phyloP scores from a whole-genome alignment of 2,329 filamentous ascomycete genomes.

The Fusarium sacchari region DNA sequence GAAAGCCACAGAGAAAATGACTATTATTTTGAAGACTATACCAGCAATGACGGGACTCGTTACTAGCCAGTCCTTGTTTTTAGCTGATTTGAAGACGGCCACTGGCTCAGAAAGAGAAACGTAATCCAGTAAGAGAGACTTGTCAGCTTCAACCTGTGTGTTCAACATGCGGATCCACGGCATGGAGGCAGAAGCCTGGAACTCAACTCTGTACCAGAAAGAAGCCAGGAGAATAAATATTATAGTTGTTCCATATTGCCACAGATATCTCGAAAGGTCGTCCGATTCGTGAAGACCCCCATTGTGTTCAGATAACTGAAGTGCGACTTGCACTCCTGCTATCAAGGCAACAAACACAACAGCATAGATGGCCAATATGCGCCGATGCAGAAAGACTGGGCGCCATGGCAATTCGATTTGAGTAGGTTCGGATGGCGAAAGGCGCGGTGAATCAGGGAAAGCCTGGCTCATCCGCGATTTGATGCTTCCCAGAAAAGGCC shows the following conservation, averaged over 20 bases:
- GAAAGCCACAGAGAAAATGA: constrained; percentile 51
- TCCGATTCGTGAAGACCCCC: constrained; percentile 44
- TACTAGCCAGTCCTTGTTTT: constrained; percentile 51
- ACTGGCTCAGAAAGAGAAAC: constrained; percentile 45
- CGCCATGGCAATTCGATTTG: constrained; percentile 49
- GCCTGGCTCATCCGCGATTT: constrained; percentile 33
- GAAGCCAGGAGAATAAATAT: constrained; percentile 48
- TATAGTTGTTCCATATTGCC: constrained; percentile 50
- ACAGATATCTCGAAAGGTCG: constrained; percentile 47
- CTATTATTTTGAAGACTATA: constrained; percentile 47
- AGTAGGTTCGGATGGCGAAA: constrained; percentile 32
- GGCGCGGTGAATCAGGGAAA: constrained; percentile 18
- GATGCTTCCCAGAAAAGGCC: constrained; percentile 44
- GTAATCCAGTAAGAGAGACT: constrained; percentile 52
- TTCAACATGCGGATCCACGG: constrained; percentile 52
- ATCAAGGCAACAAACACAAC: constrained; percentile 44
- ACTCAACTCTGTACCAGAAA: constrained; percentile 52
- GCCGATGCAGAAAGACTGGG: constrained; percentile 49
- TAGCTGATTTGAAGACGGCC: constrained; percentile 43
- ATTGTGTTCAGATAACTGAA: constrained; percentile 46
- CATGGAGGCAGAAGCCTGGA: constrained; percentile 50
- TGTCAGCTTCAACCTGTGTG: constrained; percentile 43
- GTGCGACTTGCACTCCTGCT: constrained; percentile 45
- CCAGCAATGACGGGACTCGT: constrained; percentile 40
- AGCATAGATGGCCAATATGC: constrained; percentile 46